Evolutionary conservation across 2,329 filamentous ascomycete genomes (phyloP).

Genomic region (Calonectria pauciramosa): DNA sequence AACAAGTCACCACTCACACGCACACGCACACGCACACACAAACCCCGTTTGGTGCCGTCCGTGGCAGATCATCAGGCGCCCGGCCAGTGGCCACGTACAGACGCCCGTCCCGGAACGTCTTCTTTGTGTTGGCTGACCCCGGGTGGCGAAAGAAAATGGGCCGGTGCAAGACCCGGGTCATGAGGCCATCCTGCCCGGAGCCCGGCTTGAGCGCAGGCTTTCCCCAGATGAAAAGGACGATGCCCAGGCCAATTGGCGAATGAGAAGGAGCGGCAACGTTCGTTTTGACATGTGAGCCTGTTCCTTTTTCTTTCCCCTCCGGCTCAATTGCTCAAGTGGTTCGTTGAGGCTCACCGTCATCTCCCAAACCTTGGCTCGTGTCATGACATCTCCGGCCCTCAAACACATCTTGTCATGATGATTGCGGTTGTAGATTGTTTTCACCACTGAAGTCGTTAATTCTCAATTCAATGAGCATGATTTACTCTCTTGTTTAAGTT

Average conservation of each 20-base stretch:
- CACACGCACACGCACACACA: background rate
- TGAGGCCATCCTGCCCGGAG: conserved; percentile 9
- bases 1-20: conserved; percentile 8
- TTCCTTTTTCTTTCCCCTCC: background rate
- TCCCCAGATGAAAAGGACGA: conserved; percentile 8
- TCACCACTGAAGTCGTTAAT: background rate
- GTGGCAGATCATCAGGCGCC: conserved; percentile 21
- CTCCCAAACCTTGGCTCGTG: background rate
- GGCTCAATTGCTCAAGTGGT: background rate
- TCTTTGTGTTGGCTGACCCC: conserved; percentile 5
- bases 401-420: background rate
- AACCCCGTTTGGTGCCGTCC: background rate
- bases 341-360: background rate
- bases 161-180: conserved; percentile 4
- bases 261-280: background rate
- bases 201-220: conserved; percentile 8
- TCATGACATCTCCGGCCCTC: background rate
- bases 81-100: conserved; percentile 9
- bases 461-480: background rate
- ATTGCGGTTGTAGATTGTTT: background rate
- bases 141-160: conserved; percentile 18
- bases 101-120: background rate
- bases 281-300: background rate
- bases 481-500: background rate
- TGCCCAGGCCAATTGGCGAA: background rate